Evolutionary conservation across 179 eudicot genomes (phyloP).

Genomic region (Silene vulgaris): DNA sequence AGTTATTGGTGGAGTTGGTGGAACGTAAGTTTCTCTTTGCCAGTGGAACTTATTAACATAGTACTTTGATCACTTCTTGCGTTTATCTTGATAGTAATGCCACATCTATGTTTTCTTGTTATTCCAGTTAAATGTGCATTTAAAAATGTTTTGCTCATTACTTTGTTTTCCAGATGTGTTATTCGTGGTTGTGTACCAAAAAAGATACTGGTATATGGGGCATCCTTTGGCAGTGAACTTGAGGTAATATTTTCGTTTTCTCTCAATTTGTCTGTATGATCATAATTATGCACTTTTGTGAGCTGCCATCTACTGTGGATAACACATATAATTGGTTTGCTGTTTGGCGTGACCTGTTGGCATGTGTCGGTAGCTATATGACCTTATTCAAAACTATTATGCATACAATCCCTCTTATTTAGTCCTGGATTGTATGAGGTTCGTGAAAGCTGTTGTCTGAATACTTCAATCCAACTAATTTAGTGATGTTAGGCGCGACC

Average conservation of each 20-base stretch:
- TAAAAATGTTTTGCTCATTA: background rate
- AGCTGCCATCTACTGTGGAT: background rate
- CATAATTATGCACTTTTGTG: background rate
- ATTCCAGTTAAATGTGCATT: background rate
- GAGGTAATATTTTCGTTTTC: constrained; percentile 48
- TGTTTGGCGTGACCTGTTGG: constrained; percentile 1
- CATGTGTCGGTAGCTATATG: background rate
- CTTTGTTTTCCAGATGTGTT: constrained; percentile 56
- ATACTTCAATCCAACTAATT: background rate
- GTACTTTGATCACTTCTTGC: background rate
- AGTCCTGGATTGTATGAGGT: background rate
- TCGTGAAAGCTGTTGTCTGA: background rate
- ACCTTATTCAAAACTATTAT: background rate
- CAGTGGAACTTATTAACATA: background rate
- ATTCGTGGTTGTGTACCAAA: constrained; percentile 99
- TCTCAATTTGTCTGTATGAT: background rate
- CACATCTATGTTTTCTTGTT: background rate
- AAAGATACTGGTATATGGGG: constrained; percentile 96
- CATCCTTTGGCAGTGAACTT: constrained; percentile 78
- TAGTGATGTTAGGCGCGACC: background rate
- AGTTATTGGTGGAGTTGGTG: constrained; percentile 90
- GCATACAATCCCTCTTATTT: background rate
- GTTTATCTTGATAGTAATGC: background rate
- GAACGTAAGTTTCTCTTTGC: constrained; percentile 61
- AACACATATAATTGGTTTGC: background rate